Conservation (phyloP, 345 rosid genomes). For the Turritis glabra region DNA sequence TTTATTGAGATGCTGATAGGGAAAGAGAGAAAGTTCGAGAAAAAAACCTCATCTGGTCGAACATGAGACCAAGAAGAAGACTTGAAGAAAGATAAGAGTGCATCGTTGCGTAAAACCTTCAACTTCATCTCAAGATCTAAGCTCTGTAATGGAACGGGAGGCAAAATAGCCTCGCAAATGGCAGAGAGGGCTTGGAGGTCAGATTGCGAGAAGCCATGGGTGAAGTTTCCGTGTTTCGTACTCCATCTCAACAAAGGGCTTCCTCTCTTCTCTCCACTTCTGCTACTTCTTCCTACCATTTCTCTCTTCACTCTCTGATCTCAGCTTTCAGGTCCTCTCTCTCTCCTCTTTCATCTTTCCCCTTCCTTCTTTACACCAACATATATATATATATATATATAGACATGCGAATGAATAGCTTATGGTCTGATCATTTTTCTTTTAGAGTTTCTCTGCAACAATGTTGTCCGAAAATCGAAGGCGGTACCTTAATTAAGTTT, state of each 20-base stretch:
- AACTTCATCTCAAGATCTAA: constrained; percentile 31
- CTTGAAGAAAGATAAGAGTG: constrained; percentile 51
- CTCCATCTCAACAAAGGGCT: constrained; percentile 60
- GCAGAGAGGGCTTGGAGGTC: constrained; percentile 71
- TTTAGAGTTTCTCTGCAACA: not conserved
- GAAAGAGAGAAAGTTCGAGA: not conserved
- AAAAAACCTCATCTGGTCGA: constrained; percentile 62
- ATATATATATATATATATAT: not conserved
- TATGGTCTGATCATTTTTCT: not conserved
- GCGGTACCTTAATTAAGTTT: constrained; percentile 35
- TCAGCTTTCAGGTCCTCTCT: not conserved
- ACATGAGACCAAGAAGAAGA: constrained; percentile 60
- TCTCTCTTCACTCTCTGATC: constrained; percentile 4
- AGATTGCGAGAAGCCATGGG: constrained; percentile 62
- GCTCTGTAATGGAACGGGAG: constrained; percentile 50
- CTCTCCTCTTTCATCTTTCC: not conserved
- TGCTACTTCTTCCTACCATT: constrained; percentile 6
- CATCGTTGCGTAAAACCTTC: constrained; percentile 39
- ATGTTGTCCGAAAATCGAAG: not conserved
- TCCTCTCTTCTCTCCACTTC: too few relatives aligned
- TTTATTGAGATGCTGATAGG: not conserved
- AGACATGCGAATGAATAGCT: not conserved
- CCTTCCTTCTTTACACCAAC: not conserved
- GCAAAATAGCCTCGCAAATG: constrained; percentile 65
- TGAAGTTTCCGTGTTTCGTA: constrained; percentile 30